A percentile compares a stretch with the other conserved stretches of the same genome.
These are phyloP conservation scores for Boletus sp. DNA, from an alignment of 1,284 basidiomycete genomes.

Conservation along the genomic window DNA sequence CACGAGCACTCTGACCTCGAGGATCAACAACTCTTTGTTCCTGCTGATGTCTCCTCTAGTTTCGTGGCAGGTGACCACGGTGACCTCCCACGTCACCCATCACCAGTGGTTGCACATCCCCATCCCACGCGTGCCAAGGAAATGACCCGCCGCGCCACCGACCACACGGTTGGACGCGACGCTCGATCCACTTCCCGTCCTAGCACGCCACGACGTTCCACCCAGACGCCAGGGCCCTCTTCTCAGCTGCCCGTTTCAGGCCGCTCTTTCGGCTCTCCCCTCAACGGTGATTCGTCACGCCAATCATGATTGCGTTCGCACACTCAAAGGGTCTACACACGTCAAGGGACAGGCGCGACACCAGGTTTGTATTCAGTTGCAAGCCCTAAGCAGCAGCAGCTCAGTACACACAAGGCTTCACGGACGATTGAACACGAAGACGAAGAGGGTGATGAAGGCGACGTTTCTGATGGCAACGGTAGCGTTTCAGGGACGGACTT, in stretches of 20 bases:
- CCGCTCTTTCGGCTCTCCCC: slow-evolving; percentile 31
- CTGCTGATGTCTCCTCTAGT: slow-evolving; percentile 48
- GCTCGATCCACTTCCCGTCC: slow-evolving; percentile 27
- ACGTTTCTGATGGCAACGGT: slow-evolving; percentile 31
- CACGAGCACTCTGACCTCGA: slow-evolving; percentile 50
- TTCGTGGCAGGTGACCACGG: slow-evolving; percentile 7
- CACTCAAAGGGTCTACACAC: slow-evolving; percentile 35
- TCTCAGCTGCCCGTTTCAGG: slow-evolving; percentile 24
- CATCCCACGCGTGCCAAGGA: slow-evolving; percentile 29
- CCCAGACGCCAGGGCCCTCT: slow-evolving; percentile 23
- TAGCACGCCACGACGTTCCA: slow-evolving; percentile 28
- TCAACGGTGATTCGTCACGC: slow-evolving; percentile 45
- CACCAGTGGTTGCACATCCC: slow-evolving; percentile 29
- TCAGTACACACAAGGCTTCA: slow-evolving; percentile 26
- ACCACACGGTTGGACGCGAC: slow-evolving; percentile 17
- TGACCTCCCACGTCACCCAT: slow-evolving; percentile 11
- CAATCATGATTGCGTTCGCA: slow-evolving; percentile 34
- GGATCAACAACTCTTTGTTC: slow-evolving; percentile 65
- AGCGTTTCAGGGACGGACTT: slow-evolving; percentile 47
- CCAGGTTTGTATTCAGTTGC: slow-evolving; percentile 27
- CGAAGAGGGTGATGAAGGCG: slow-evolving; percentile 18
- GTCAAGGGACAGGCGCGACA: slow-evolving; percentile 33
- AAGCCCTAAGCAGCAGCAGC: slow-evolving; percentile 24
- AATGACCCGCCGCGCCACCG: slow-evolving; percentile 16
- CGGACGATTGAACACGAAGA: slow-evolving; percentile 15